Evolutionary conservation across 257 asterid species (phyloP).

Genomic region (Capsicum pubescens): DNA sequence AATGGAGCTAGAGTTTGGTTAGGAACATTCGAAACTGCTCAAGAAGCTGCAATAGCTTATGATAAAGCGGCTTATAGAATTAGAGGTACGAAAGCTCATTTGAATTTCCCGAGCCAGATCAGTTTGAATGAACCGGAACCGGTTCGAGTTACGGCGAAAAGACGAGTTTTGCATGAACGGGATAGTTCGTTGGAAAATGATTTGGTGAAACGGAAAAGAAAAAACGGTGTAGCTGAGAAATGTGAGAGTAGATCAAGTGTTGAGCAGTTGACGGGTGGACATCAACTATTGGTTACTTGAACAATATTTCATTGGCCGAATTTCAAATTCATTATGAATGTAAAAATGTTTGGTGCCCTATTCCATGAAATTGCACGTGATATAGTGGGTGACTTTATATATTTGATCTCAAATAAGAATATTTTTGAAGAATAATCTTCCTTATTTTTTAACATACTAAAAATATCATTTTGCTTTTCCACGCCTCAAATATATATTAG

Average conservation of each 20-base stretch:
- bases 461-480: too few relatives aligned
- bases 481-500: too few relatives aligned
- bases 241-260: slow-evolving; percentile 13
- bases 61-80: slow-evolving; percentile 7
- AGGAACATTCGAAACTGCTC: slow-evolving; percentile 29
- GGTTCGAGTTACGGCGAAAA: slow-evolving; percentile 31
- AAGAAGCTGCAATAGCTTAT: slow-evolving; percentile 33
- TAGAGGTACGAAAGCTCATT: slow-evolving; percentile 31
- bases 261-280: slow-evolving; percentile 9
- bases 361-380: too few relatives aligned
- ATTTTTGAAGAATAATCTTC: too few relatives aligned
- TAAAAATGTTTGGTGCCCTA: too few relatives aligned
- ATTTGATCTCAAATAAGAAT: too few relatives aligned
- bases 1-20: slow-evolving; percentile 36
- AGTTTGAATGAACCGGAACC: slow-evolving; percentile 32
- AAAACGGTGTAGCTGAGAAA: not conserved
- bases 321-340: too few relatives aligned
- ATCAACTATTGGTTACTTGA: slow-evolving; percentile 19
- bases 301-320: too few relatives aligned
- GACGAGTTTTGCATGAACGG: slow-evolving; percentile 19
- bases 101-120: slow-evolving; percentile 28
- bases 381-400: too few relatives aligned
- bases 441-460: too few relatives aligned
- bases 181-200: not conserved
- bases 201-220: slow-evolving; percentile 1